Conservation (phyloP, 176 grass and related monocot genomes). For the Puccinellia tenuiflora region DNA sequence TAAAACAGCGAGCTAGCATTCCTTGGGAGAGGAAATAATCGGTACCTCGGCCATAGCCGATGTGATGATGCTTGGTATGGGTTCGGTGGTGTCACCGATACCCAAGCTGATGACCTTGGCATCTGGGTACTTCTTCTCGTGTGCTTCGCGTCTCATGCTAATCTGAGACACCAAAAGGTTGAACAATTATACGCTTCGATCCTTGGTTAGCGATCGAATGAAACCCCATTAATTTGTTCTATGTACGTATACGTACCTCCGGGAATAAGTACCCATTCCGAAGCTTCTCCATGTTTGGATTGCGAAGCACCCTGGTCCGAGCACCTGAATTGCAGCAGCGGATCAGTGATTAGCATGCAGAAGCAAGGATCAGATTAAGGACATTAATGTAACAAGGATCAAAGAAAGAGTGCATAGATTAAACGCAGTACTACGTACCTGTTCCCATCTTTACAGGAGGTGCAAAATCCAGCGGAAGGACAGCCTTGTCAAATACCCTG, state of each 20-base stretch:
- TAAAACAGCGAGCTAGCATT: not conserved
- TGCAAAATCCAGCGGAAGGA: conserved; percentile 29
- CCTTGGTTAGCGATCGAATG: not conserved
- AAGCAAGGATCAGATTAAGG: not conserved
- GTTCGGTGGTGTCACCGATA: conserved; percentile 86
- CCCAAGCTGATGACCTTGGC: conserved; percentile 89
- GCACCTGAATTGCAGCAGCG: conserved; percentile 33
- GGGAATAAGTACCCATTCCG: conserved; percentile 86
- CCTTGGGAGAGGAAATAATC: not conserved
- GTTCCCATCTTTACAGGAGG: conserved; percentile 35
- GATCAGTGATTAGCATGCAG: not conserved
- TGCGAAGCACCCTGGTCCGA: conserved; percentile 61
- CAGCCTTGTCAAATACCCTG: conserved; percentile 49
- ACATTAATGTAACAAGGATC: conserved; percentile 8
- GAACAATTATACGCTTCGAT: not conserved
- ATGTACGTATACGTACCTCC: conserved; percentile 33
- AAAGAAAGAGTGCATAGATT: no score
- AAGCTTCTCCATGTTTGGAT: conserved; percentile 87
- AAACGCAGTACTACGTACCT: not conserved
- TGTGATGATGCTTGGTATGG: conserved; percentile 72
- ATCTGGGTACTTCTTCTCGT: conserved; percentile 80
- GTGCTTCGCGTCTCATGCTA: conserved; percentile 48
- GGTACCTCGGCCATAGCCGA: conserved; percentile 89
- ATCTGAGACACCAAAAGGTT: conserved; percentile 43
- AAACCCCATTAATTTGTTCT: not conserved